A percentile compares a stretch with the other conserved stretches of the same genome.
phyloP scores from a whole-genome alignment of 306 rosid genomes.

The Gillenia trifoliata region DNA sequence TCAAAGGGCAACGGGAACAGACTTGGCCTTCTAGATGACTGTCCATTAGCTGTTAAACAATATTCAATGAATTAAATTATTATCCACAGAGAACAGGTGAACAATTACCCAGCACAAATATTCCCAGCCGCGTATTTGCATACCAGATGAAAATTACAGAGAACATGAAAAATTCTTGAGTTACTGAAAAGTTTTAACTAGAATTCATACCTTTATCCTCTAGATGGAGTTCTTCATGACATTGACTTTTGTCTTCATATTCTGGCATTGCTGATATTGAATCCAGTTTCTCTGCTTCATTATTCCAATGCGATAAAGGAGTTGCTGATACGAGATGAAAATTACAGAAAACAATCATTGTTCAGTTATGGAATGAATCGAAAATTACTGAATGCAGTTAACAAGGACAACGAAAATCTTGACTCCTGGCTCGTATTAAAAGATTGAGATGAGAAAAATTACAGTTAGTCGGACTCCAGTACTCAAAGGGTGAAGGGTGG shows the following conservation, averaged over 20 bases:
- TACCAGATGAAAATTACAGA: background rate
- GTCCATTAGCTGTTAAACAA: slow-evolving; percentile 75
- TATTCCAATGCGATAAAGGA: too few relatives aligned
- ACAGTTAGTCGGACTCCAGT: too few relatives aligned
- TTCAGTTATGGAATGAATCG: background rate
- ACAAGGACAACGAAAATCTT: background rate
- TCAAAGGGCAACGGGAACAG: slow-evolving; percentile 68
- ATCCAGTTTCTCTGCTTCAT: too few relatives aligned
- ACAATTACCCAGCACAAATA: background rate
- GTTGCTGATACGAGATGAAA: background rate
- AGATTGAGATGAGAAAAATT: too few relatives aligned
- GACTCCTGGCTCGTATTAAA: too few relatives aligned
- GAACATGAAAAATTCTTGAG: background rate
- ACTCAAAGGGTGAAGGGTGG: too few relatives aligned
- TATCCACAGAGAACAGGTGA: slow-evolving; percentile 1
- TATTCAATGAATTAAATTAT: slow-evolving; percentile 7
- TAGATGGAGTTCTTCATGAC: too few relatives aligned
- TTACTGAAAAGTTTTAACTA: too few relatives aligned
- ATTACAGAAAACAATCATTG: background rate
- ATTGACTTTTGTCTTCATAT: too few relatives aligned
- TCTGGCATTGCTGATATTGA: too few relatives aligned
- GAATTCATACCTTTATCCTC: too few relatives aligned
- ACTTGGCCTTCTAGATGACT: slow-evolving; percentile 68
- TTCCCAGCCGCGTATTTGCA: background rate
- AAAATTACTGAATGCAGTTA: background rate